phyloP scores from a whole-genome alignment of 1,139 yeast genomes.

The Arxiozyma bovina region DNA sequence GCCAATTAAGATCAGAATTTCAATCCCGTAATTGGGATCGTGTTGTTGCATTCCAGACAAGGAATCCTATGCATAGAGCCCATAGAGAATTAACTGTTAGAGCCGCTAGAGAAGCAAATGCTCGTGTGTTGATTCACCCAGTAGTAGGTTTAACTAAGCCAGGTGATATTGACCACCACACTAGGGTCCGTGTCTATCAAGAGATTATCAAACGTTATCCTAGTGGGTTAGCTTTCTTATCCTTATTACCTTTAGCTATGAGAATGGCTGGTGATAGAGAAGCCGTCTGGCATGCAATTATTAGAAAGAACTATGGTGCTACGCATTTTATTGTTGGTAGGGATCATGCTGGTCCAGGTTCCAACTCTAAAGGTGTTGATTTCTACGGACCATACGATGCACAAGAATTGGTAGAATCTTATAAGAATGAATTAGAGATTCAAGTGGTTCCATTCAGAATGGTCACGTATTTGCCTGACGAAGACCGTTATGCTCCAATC shows the following conservation, averaged over 20 bases:
- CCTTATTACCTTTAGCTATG: constrained; percentile 91
- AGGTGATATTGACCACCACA: constrained; percentile 96
- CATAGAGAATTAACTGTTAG: constrained; percentile 93
- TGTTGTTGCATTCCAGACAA: constrained; percentile 94
- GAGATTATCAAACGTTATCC: constrained; percentile 89
- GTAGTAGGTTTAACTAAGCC: constrained; percentile 96
- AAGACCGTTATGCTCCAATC: constrained; percentile 90
- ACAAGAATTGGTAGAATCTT: constrained; percentile 73
- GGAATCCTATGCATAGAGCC: constrained; percentile 98
- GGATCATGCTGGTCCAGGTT: constrained; percentile 97
- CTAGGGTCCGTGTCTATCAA: constrained; percentile 91
- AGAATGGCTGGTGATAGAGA: constrained; percentile 99
- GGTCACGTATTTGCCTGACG: constrained; percentile 94
- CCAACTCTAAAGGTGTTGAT: constrained; percentile 85
- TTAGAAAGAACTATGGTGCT: constrained; percentile 93
- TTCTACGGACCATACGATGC: constrained; percentile 98
- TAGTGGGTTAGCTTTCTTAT: constrained; percentile 81
- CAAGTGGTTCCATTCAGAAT: constrained; percentile 93
- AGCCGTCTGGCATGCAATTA: constrained; percentile 97
- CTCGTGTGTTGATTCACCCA: constrained; percentile 86
- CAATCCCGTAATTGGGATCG: constrained; percentile 74
- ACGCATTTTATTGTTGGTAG: constrained; percentile 96
- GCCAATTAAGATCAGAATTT: constrained; percentile 81
- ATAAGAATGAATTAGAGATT: constrained; percentile 69
- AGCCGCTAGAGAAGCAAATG: constrained; percentile 74